Evolutionary conservation across 2,329 filamentous ascomycete species (phyloP).

Genomic region (Pezicula radicicola): DNA sequence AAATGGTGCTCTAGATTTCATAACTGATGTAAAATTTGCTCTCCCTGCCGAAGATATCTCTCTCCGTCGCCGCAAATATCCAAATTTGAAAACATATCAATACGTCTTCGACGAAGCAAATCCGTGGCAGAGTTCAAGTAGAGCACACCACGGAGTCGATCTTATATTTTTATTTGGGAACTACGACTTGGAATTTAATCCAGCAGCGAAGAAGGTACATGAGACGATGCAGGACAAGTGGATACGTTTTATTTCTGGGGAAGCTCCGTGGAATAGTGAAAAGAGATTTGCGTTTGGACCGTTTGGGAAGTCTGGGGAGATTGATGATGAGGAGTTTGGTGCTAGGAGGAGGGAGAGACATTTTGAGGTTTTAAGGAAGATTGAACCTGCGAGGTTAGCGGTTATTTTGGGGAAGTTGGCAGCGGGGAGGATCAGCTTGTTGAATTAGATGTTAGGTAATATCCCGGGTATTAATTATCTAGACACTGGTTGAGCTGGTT

Average conservation of each 20-base stretch:
- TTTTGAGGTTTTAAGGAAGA: constrained; percentile 27
- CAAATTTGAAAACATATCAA: constrained; percentile 27
- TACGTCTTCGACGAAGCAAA: constrained; percentile 43
- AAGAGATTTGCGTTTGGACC: constrained; percentile 37
- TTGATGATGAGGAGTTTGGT: constrained; percentile 30
- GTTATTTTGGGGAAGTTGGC: constrained; percentile 30
- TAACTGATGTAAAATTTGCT: constrained; percentile 30
- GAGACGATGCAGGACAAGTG: constrained; percentile 36
- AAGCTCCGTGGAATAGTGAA: constrained; percentile 32
- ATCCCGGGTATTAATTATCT: too few species aligned
- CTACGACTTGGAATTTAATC: constrained; percentile 33
- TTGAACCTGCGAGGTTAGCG: constrained; percentile 26
- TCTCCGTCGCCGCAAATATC: constrained; percentile 6
- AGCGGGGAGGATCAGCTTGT: constrained; percentile 38
- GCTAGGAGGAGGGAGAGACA: constrained; percentile 30
- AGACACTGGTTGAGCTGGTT: too few species aligned
- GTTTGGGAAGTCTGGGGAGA: constrained; percentile 30
- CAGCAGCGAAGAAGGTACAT: constrained; percentile 29
- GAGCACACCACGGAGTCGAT: constrained; percentile 45
- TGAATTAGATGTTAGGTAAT: constrained; percentile 25
- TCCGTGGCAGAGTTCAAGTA: constrained; percentile 42
- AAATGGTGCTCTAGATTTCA: constrained; percentile 36
- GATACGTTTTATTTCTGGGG: constrained; percentile 35
- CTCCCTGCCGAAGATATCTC: constrained; percentile 22
- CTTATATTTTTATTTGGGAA: constrained; percentile 41